Evolutionary conservation across 805 yeast species (phyloP), one percentile per base, ranked within the genome.

Genomic region (Maudiozyma pseudohumilis): DNA sequence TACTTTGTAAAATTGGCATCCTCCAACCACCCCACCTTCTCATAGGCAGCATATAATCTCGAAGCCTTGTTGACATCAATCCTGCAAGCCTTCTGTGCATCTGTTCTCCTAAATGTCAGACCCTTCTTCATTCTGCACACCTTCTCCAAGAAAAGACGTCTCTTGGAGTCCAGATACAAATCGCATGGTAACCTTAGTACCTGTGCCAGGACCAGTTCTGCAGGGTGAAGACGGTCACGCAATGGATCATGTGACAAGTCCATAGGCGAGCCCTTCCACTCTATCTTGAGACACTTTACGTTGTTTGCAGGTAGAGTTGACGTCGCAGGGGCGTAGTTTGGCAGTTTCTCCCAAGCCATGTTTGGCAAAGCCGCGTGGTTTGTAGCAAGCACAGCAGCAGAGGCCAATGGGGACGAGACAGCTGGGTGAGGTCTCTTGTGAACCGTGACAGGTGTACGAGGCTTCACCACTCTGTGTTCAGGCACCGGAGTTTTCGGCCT

Each of bases 231-330:
- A 51, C 76, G 71, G 32, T 63, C 63, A 34, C 71, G 59, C 47
- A 83, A 70, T 19, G 95, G 92, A 60, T 89, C 96, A 30, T 61
- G 52, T 16, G 77, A 67, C 38, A 88, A 69, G 59, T 84, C 92
- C 96, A 88, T 87, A 28, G 96, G 92, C 49, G 86, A 94, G 9
- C 96, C 97, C 63, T 88, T 88, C 97, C 97, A 88, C 59, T 89
- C 96, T 29, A 92, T 82, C 55, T 80, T 80, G 48, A 87, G 67
- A 47, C 84, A 75, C 63, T 79, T 77, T 41, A 72, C 64, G 50
- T 76, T 77, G 45, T 66, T 74, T 4, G 28, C 31, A 4, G 95
- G 94, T 47, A 87, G 66, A 1, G 81, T 68, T 4, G 65, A 50
- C 5, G 73, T 47, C 13, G 79, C 66, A 3, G 96, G 96, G 12